A percentile compares a stretch with the other conserved stretches of the same genome.
phyloP scores from a whole-genome alignment of 208 protist genomes.

The Acanthamoeba castellanii region DNA sequence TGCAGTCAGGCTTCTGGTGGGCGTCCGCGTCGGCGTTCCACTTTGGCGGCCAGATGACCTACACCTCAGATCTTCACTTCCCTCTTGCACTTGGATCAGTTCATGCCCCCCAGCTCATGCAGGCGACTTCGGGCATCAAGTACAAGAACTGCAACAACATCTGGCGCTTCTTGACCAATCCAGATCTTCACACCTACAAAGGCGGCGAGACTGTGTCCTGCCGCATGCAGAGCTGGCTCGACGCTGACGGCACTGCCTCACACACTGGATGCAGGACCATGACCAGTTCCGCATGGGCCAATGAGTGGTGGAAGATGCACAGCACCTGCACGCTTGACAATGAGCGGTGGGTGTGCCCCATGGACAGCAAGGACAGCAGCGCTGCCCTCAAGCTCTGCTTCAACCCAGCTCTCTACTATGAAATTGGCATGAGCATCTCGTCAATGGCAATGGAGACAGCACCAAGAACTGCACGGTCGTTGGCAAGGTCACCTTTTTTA shows the following conservation, averaged over 20 bases:
- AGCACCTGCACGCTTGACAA: neutral
- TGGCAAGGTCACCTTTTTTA: slow-evolving; percentile 7
- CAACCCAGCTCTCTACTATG: neutral
- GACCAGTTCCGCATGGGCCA: neutral
- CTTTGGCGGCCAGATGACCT: neutral
- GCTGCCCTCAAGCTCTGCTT: neutral
- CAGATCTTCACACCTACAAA: neutral
- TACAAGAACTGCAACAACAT: slow-evolving; percentile 11
- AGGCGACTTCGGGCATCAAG: neutral
- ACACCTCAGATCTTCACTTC: neutral
- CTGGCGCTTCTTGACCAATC: neutral
- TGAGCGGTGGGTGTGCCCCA: slow-evolving; percentile 20
- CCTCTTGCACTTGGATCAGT: slow-evolving; percentile 18
- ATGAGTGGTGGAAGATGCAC: slow-evolving; percentile 29
- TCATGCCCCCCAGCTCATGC: slow-evolving; percentile 30
- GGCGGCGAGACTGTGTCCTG: neutral
- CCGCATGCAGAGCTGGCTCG: slow-evolving; percentile 51
- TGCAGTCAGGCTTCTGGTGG: slow-evolving; percentile 68
- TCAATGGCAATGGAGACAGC: neutral
- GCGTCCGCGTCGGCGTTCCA: neutral
- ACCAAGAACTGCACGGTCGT: neutral
- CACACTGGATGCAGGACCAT: neutral
- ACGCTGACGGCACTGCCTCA: slow-evolving; percentile 17
- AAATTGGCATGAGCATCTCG: neutral
- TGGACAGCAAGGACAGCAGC: slow-evolving; percentile 7